A percentile compares a stretch with the other conserved stretches of the same genome.
These are phyloP conservation scores for Grosmannia penicillata DNA, from an alignment of 2,329 filamentous ascomycete genomes.

Conservation along the genomic window DNA sequence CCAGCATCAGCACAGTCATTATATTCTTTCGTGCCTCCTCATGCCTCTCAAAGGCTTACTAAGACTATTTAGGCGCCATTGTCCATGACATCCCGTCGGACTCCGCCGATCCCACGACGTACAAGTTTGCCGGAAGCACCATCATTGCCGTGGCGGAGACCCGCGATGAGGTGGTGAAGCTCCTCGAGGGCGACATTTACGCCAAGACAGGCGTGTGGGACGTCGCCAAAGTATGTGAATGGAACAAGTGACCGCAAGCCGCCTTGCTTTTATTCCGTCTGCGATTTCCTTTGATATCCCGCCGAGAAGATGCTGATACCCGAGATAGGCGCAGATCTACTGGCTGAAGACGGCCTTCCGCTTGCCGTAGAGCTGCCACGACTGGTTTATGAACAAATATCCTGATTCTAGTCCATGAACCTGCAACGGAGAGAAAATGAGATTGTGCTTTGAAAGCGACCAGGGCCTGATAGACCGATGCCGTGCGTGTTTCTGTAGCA, in stretches of 20 bases:
- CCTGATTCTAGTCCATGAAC: too few species aligned
- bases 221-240: conserved; percentile 40
- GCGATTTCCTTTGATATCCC: background rate
- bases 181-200: conserved; percentile 62
- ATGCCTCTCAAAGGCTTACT: too few species aligned
- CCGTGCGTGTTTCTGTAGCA: too few species aligned
- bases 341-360: conserved; percentile 18
- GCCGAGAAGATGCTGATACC: background rate
- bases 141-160: conserved; percentile 52
- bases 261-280: too few species aligned
- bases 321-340: conserved; percentile 17
- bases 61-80: conserved; percentile 49
- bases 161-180: conserved; percentile 52
- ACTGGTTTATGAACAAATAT: too few species aligned
- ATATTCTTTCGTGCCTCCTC: too few species aligned
- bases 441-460: too few species aligned
- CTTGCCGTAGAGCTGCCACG: conserved; percentile 8
- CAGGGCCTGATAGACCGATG: too few species aligned
- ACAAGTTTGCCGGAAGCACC: conserved; percentile 61
- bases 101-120: conserved; percentile 34
- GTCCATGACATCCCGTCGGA: conserved; percentile 51
- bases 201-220: conserved; percentile 65
- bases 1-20: too few species aligned
- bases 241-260: background rate
- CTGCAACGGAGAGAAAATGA: too few species aligned